These are phyloP conservation scores for Globisporangium irregulare DNA, from an alignment of 352 stramenopile genomes.

Conservation along the genomic window DNA sequence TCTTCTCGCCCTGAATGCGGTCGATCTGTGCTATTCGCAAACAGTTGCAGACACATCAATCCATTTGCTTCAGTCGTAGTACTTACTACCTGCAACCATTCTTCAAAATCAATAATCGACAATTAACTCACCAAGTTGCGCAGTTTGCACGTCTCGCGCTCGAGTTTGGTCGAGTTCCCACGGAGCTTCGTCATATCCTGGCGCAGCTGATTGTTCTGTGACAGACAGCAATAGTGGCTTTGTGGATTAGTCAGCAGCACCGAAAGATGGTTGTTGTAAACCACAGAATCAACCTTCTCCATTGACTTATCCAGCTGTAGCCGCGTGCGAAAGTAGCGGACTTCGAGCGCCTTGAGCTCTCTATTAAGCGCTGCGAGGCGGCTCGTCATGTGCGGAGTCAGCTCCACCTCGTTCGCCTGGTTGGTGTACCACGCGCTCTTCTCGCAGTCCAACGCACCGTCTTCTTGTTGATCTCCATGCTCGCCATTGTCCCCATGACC, in stretches of 20 bases:
- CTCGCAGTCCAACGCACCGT: background rate
- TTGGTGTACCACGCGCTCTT: constrained; percentile 12
- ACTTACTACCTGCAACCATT: background rate
- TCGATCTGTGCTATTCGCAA: constrained; percentile 44
- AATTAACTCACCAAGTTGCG: constrained; percentile 38
- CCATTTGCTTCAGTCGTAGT: background rate
- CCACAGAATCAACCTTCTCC: constrained; percentile 40
- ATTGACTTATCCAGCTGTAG: constrained; percentile 63
- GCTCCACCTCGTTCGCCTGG: constrained; percentile 32
- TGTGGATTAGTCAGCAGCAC: background rate
- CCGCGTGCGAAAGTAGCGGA: constrained; percentile 75
- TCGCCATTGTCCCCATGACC: constrained; percentile 2
- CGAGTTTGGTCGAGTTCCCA: constrained; percentile 34
- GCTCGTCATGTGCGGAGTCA: constrained; percentile 43
- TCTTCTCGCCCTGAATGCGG: constrained; percentile 70
- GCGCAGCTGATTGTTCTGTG: constrained; percentile 55
- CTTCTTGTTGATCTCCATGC: background rate
- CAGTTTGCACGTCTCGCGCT: constrained; percentile 63
- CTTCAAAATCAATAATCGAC: background rate
- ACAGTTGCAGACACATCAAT: background rate
- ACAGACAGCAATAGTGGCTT: background rate
- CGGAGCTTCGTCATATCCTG: constrained; percentile 45
- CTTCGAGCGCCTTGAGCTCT: constrained; percentile 71
- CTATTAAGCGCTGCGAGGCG: constrained; percentile 59
- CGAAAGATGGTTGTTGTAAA: background rate